These are phyloP conservation scores for Aspergillus oerlinghausenensis DNA, from an alignment of 2,329 filamentous ascomycete genomes.

Conservation along the genomic window DNA sequence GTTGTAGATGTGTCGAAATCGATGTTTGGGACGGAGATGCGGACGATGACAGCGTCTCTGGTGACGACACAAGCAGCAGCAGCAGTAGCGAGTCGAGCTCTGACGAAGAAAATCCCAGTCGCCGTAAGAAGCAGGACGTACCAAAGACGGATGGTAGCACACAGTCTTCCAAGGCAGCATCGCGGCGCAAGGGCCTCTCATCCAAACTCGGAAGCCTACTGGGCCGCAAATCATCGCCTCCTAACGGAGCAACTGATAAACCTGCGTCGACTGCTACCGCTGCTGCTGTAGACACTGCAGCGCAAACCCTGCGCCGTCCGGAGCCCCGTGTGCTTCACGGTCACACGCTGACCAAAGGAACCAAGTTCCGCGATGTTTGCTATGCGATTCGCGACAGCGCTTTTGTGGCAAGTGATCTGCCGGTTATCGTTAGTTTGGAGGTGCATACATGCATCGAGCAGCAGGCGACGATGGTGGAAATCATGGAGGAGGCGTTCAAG, in stretches of 20 bases:
- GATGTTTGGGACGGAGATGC: slow-evolving; percentile 83
- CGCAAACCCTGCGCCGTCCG: slow-evolving; percentile 27
- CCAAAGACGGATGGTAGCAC: slow-evolving; percentile 9
- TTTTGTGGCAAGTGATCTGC: slow-evolving; percentile 70
- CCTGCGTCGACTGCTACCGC: neutral
- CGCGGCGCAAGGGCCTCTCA: slow-evolving; percentile 14
- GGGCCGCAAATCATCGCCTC: slow-evolving; percentile 14
- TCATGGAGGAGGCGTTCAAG: slow-evolving; percentile 87
- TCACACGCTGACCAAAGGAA: slow-evolving; percentile 79
- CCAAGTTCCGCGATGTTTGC: slow-evolving; percentile 83
- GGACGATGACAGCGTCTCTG: slow-evolving; percentile 29
- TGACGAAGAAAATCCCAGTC: slow-evolving; percentile 9
- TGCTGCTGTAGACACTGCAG: slow-evolving; percentile 1
- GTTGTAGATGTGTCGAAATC: slow-evolving; percentile 88
- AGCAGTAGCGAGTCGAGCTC: slow-evolving; percentile 25
- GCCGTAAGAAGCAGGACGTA: slow-evolving; percentile 18
- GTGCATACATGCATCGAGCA: slow-evolving; percentile 79
- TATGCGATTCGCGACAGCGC: slow-evolving; percentile 72
- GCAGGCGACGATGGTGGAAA: slow-evolving; percentile 87
- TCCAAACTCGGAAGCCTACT: slow-evolving; percentile 20
- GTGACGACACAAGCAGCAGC: slow-evolving; percentile 32
- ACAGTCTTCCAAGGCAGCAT: slow-evolving; percentile 1
- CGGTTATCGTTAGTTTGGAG: slow-evolving; percentile 87
- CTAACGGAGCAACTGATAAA: neutral
- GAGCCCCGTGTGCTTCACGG: slow-evolving; percentile 84